phyloP scores from a whole-genome alignment of 139 green algal species.

The Protoeuglena noctilucae region DNA sequence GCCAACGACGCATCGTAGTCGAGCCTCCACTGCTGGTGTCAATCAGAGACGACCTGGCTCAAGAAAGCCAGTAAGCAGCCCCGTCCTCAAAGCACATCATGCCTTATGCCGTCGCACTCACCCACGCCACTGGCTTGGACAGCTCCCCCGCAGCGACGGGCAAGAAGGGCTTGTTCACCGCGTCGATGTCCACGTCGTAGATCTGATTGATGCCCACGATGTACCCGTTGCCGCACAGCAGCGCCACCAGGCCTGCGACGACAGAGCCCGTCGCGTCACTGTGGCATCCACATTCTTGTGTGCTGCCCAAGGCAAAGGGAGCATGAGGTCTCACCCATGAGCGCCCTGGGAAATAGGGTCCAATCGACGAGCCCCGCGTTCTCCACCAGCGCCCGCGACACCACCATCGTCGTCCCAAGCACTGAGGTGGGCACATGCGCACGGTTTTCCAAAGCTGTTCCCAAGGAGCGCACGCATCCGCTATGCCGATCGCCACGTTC shows the following conservation, averaged over 20 bases:
- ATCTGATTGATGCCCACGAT: conserved; percentile 99
- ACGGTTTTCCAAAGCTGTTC: not conserved
- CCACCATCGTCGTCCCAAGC: not conserved
- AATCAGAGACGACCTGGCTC: too few species aligned
- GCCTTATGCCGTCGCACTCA: too few species aligned
- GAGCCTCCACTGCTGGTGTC: too few species aligned
- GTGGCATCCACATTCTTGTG: too few species aligned
- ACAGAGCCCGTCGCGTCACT: conserved; percentile 18
- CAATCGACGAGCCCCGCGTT: conserved; percentile 67
- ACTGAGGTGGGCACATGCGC: not conserved
- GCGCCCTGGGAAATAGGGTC: conserved; percentile 62
- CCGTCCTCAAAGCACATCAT: too few species aligned
- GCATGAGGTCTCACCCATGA: too few species aligned
- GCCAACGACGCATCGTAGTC: too few species aligned
- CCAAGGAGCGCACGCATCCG: not conserved
- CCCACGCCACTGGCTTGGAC: conserved; percentile 13
- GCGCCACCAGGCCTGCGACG: conserved; percentile 50
- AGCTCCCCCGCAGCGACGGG: conserved; percentile 75
- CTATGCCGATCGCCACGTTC: not conserved
- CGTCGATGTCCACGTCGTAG: conserved; percentile 88
- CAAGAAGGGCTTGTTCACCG: conserved; percentile 97
- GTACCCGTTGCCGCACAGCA: conserved; percentile 94
- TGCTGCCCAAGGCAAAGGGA: too few species aligned
- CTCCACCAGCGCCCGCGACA: conserved; percentile 40
- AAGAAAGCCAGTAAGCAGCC: too few species aligned